These are phyloP conservation scores for Fusarium brachygibbosum DNA, from an alignment of 2,329 filamentous ascomycete species.

Conservation along the genomic window DNA sequence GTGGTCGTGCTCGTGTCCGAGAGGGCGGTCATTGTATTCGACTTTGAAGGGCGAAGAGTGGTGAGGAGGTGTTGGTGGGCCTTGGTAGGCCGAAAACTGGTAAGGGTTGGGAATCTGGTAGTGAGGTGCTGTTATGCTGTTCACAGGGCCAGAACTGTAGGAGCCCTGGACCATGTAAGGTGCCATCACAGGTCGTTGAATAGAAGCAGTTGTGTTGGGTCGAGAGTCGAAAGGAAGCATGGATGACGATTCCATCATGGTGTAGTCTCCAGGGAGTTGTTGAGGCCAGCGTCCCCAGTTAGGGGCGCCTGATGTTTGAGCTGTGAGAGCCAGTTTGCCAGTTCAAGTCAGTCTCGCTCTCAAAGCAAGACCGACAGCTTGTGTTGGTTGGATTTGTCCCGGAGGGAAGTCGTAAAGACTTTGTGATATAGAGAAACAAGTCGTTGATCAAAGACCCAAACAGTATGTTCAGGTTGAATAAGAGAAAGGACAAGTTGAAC, in stretches of 20 bases:
- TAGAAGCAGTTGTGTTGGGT: conserved; percentile 53
- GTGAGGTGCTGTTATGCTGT: conserved; percentile 58
- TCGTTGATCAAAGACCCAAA: conserved; percentile 9
- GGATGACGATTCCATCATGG: conserved; percentile 62
- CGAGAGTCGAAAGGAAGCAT: conserved; percentile 66
- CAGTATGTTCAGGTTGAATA: conserved; percentile 29
- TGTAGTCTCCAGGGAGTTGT: conserved; percentile 63
- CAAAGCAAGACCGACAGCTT: conserved; percentile 45
- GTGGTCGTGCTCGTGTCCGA: conserved; percentile 44
- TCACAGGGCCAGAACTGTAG: conserved; percentile 61
- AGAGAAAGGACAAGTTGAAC: conserved; percentile 10
- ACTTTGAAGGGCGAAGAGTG: conserved; percentile 53
- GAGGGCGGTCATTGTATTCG: conserved; percentile 52
- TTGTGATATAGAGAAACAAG: conserved; percentile 11
- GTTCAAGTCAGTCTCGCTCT: conserved; percentile 44
- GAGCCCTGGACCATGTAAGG: conserved; percentile 61
- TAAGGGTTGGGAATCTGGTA: conserved; percentile 61
- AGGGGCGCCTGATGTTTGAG: conserved; percentile 60
- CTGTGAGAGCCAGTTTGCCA: conserved; percentile 62
- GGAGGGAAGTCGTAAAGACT: conserved; percentile 21
- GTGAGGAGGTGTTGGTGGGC: conserved; percentile 52
- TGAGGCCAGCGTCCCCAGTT: conserved; percentile 70
- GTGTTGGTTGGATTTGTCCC: conserved; percentile 9
- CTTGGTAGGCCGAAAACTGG: conserved; percentile 60
- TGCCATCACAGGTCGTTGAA: conserved; percentile 61